Percentiles rank a stretch among this genome's conserved stretches.
Conservation (phyloP, 2,329 filamentous ascomycete genomes). For the Fusarium dlaminii region DNA sequence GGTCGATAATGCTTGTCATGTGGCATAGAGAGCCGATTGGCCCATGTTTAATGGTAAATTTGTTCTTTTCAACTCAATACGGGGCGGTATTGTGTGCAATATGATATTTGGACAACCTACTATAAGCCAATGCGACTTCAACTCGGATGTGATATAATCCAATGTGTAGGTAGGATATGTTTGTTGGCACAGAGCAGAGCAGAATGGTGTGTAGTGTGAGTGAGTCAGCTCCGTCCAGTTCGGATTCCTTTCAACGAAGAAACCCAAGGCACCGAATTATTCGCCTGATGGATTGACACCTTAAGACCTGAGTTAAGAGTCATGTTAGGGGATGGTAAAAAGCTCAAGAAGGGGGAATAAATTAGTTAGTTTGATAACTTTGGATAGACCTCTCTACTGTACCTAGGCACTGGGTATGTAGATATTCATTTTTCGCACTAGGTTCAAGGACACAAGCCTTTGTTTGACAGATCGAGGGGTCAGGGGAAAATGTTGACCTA, state of each 20-base stretch:
- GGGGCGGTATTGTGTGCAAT: not conserved
- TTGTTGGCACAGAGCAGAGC: not conserved
- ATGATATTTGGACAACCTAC: not conserved
- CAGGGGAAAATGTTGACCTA: not conserved
- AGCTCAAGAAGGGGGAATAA: not conserved
- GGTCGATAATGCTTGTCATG: not conserved
- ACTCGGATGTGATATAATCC: not conserved
- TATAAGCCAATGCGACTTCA: not conserved
- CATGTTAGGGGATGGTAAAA: not conserved
- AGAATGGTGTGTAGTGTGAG: not conserved
- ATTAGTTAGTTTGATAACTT: not conserved
- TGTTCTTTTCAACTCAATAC: not conserved
- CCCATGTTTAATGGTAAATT: not conserved
- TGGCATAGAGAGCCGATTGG: not conserved
- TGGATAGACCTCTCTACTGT: not conserved
- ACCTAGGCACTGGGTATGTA: not conserved
- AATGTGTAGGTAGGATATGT: not conserved
- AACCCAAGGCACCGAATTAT: not conserved
- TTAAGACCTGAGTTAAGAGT: not conserved
- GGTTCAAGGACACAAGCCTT: not conserved
- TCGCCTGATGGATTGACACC: not conserved
- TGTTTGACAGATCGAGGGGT: not conserved
- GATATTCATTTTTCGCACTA: not conserved
- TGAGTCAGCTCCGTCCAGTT: not conserved
- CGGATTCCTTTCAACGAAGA: not conserved